Evolutionary conservation across 331 rosid species (phyloP).

Genomic region (Cydonia oblonga): DNA sequence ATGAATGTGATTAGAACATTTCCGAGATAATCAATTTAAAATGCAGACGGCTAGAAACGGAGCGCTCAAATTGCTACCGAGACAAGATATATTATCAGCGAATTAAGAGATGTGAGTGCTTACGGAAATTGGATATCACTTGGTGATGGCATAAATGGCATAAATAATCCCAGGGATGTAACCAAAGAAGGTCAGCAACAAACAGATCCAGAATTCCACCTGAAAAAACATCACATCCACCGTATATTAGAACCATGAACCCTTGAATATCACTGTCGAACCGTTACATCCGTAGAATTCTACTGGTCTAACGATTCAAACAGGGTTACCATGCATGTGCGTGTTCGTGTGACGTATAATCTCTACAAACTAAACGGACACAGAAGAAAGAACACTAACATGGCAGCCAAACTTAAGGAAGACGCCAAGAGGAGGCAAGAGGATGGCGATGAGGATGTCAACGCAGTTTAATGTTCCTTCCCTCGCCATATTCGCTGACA

Average conservation of each 20-base stretch:
- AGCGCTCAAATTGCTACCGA: too few relatives aligned
- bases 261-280: background rate
- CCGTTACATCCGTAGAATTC: background rate
- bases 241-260: background rate
- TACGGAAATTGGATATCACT: conserved; percentile 35
- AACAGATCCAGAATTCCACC: conserved; percentile 81
- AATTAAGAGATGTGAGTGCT: too few relatives aligned
- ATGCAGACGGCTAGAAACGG: too few relatives aligned
- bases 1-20: too few relatives aligned
- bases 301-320: background rate
- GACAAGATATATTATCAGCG: too few relatives aligned
- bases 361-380: background rate
- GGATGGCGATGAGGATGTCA: conserved; percentile 58
- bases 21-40: too few relatives aligned
- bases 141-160: conserved; percentile 54
- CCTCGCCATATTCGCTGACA: background rate
- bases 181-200: conserved; percentile 55
- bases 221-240: conserved; percentile 16
- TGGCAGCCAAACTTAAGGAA: conserved; percentile 72
- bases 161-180: conserved; percentile 74
- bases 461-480: conserved; percentile 31
- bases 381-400: background rate
- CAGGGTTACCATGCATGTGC: background rate
- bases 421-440: conserved; percentile 80
- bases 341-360: background rate